Evolutionary conservation across 805 yeast species (phyloP).

Genomic region (Geotrichum ghanense): DNA sequence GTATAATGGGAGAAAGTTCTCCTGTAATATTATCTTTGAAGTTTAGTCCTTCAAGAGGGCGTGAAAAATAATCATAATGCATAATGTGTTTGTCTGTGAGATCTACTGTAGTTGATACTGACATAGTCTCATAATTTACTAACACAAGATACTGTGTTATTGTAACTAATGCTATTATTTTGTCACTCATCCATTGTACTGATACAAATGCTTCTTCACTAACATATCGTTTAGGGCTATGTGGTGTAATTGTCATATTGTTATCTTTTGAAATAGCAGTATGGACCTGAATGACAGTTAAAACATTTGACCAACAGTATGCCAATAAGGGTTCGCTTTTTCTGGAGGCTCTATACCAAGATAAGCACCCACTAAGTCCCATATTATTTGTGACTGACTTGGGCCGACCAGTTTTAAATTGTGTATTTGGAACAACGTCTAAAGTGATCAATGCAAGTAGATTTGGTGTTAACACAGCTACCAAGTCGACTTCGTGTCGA

Average conservation of each 20-base stretch:
- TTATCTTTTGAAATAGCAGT: constrained; percentile 22
- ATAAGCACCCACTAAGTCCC: constrained; percentile 34
- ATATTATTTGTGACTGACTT: constrained; percentile 23
- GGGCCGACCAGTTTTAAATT: constrained; percentile 42
- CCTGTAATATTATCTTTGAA: constrained; percentile 4
- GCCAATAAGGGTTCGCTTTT: constrained; percentile 32
- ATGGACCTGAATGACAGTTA: constrained; percentile 43
- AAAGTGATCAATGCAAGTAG: constrained; percentile 44
- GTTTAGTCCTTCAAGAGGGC: constrained; percentile 7
- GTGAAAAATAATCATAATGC: constrained; percentile 24
- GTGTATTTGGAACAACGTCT: constrained; percentile 39
- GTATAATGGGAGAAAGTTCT: constrained; percentile 17
- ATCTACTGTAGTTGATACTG: constrained; percentile 28
- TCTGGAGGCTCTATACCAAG: constrained; percentile 52
- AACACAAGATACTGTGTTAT: constrained; percentile 35
- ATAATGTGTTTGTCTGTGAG: constrained; percentile 31
- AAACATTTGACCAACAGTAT: constrained; percentile 54
- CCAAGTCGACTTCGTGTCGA: constrained; percentile 40
- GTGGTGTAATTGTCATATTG: constrained; percentile 28
- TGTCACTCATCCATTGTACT: constrained; percentile 43
- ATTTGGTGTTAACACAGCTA: constrained; percentile 47
- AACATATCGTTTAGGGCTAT: constrained; percentile 30
- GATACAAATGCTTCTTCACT: constrained; percentile 39
- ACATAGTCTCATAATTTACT: constrained; percentile 31
- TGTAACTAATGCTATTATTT: constrained; percentile 27